These are phyloP conservation scores for Citrus trifoliata DNA, from an alignment of 345 rosid species.

Conservation along the genomic window DNA sequence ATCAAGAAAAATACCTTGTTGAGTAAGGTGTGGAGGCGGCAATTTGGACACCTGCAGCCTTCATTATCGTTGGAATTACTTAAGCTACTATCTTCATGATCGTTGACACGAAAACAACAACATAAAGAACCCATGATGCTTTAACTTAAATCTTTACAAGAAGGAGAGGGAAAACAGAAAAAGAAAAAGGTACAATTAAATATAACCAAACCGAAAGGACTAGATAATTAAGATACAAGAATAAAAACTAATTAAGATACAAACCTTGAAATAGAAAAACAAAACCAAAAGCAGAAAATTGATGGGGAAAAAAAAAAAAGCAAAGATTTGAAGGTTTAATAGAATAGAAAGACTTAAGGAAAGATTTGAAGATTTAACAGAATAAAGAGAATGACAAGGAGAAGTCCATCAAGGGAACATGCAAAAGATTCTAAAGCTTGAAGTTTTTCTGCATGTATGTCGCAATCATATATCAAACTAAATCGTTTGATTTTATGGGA, in stretches of 20 bases:
- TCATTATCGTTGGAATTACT: not conserved
- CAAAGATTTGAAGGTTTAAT: too few relatives aligned
- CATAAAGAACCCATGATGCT: conserved; percentile 18
- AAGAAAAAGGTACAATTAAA: too few relatives aligned
- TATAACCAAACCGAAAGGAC: not conserved
- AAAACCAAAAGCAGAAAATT: not conserved
- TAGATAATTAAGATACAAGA: not conserved
- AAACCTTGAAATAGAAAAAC: not conserved
- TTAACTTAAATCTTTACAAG: not conserved
- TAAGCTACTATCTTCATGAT: conserved; percentile 9
- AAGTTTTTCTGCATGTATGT: not conserved
- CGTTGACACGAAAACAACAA: conserved; percentile 11
- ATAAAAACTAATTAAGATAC: not conserved
- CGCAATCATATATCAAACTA: not conserved
- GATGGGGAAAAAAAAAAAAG: not conserved
- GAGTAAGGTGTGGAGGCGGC: not conserved
- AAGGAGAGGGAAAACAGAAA: not conserved
- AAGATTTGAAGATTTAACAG: too few relatives aligned
- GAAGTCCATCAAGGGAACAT: not conserved
- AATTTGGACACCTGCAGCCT: not conserved
- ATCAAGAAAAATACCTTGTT: conserved; percentile 6
- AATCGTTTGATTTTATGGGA: not conserved
- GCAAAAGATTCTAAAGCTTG: not conserved
- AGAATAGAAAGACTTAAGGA: too few relatives aligned
- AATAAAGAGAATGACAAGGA: too few relatives aligned